phyloP scores from a whole-genome alignment of 2,329 filamentous ascomycete species.

The Venturia nashicola region DNA sequence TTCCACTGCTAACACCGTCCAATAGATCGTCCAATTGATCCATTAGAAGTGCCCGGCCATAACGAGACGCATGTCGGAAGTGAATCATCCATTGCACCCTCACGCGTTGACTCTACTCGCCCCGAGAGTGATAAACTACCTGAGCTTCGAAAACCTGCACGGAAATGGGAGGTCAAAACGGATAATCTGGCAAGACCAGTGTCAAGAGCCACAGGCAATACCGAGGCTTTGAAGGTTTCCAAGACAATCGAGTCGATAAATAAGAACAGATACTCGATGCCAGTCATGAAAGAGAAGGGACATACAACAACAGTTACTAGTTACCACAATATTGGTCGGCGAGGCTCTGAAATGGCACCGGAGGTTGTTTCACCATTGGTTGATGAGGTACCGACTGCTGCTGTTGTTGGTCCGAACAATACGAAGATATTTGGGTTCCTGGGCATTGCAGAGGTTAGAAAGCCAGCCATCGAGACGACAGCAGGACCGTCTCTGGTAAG shows the following conservation, averaged over 20 bases:
- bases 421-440: not conserved
- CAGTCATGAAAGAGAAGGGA: not conserved
- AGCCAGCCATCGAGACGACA: not conserved
- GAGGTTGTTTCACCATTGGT: not conserved
- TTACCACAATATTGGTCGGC: not conserved
- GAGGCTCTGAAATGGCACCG: not conserved
- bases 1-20: not conserved
- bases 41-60: not conserved
- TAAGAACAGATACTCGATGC: constrained; percentile 3
- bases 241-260: constrained; percentile 8
- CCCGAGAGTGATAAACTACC: not conserved
- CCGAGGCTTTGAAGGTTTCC: not conserved
- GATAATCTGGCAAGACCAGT: constrained; percentile 4
- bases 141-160: not conserved
- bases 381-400: not conserved
- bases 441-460: not conserved
- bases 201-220: not conserved
- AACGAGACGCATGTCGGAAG: not conserved
- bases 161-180: constrained; percentile 7
- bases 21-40: not conserved
- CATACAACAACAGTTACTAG: not conserved
- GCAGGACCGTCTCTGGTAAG: not conserved
- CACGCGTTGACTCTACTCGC: not conserved
- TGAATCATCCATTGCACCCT: not conserved
- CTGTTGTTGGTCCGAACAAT: not conserved